Conservation (phyloP, 371 early-diverging fungal species). For the Mucor racemosus region DNA sequence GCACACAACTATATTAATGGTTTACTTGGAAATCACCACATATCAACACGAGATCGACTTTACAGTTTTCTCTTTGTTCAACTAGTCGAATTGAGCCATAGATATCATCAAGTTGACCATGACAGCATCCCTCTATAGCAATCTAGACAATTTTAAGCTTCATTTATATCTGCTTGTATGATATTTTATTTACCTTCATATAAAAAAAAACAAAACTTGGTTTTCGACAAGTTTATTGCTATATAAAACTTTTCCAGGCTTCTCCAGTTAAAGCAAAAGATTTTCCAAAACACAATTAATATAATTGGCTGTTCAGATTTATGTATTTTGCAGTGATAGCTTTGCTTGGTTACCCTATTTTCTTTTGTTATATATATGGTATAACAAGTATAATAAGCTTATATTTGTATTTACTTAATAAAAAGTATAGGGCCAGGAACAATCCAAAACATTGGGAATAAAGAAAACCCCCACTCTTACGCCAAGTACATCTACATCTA, state of each 20-base stretch:
- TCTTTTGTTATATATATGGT: not conserved
- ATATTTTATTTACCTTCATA: not conserved
- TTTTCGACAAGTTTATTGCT: not conserved
- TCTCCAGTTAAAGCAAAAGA: not conserved
- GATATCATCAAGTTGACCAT: slow-evolving; percentile 91
- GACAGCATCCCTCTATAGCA: slow-evolving; percentile 94
- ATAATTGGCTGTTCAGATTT: not conserved
- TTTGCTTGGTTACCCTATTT: not conserved
- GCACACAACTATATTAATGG: not conserved
- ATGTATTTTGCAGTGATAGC: not conserved
- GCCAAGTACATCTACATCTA: slow-evolving; percentile 10
- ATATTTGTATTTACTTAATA: not conserved
- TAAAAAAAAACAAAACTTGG: not conserved
- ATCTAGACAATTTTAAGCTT: slow-evolving; percentile 49
- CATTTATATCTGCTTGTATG: too few species aligned
- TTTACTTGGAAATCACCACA: slow-evolving; percentile 96
- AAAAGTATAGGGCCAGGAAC: slow-evolving; percentile 6
- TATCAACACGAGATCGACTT: slow-evolving; percentile 89
- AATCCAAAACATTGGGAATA: not conserved
- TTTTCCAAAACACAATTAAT: not conserved
- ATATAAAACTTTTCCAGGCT: not conserved
- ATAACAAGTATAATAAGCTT: too few species aligned
- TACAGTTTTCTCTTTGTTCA: slow-evolving; percentile 59
- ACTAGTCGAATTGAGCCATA: slow-evolving; percentile 69
- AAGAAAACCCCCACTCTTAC: not conserved